A percentile compares a stretch with the other conserved stretches of the same genome.
Conservation (phyloP, 768 basidiomycete species). For the Lactarius deliciosus region DNA sequence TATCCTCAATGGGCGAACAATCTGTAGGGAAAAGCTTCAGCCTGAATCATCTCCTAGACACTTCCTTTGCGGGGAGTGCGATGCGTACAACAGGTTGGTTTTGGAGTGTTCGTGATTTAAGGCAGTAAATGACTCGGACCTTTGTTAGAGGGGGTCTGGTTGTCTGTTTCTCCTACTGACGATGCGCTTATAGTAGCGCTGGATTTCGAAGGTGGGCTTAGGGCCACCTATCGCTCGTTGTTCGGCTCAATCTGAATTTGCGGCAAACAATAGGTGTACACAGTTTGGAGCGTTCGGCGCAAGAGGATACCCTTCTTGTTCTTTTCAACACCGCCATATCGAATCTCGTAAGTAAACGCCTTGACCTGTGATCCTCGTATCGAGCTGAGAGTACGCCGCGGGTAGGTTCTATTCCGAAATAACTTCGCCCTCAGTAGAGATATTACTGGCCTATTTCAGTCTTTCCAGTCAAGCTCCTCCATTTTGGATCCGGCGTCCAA, state of each 20-base stretch:
- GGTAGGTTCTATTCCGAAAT: conserved; percentile 61
- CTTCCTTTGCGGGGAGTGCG: conserved; percentile 64
- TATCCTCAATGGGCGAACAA: conserved; percentile 69
- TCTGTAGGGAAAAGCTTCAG: conserved; percentile 63
- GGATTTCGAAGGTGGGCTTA: conserved; percentile 58
- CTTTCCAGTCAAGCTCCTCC: conserved; percentile 57
- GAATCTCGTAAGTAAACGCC: conserved; percentile 44
- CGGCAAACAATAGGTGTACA: conserved; percentile 47
- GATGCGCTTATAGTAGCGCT: conserved; percentile 56
- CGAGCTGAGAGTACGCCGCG: neutral
- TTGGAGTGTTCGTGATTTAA: neutral
- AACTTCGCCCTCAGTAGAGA: conserved; percentile 64
- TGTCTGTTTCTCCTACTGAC: conserved; percentile 63
- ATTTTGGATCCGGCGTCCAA: conserved; percentile 62
- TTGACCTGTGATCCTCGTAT: neutral
- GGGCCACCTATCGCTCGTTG: neutral
- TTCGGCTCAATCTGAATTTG: neutral
- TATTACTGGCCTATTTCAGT: conserved; percentile 60
- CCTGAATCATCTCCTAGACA: conserved; percentile 60
- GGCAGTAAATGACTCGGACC: neutral
- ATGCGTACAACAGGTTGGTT: conserved; percentile 54
- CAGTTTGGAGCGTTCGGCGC: conserved; percentile 61
- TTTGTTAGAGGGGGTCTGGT: conserved; percentile 57
- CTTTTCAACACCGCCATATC: conserved; percentile 67
- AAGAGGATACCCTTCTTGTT: conserved; percentile 63